Evolutionary conservation across 2,329 filamentous ascomycete species (phyloP).

Genomic region (Cercospora janseana): DNA sequence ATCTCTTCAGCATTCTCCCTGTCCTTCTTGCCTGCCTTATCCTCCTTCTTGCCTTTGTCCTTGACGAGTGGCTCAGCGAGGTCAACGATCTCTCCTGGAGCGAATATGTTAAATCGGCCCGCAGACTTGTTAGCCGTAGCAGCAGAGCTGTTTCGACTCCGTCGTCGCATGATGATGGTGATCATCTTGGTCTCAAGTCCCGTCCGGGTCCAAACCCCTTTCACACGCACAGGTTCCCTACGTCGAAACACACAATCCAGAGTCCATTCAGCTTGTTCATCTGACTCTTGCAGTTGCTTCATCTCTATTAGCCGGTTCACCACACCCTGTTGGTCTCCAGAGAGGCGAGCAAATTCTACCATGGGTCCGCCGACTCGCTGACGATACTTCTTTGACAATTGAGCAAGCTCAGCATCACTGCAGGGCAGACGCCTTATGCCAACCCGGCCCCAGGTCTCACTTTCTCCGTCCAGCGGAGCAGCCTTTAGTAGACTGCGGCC

Average conservation of each 20-base stretch:
- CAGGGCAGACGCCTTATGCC: neutral
- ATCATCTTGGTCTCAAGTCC: constrained; percentile 5
- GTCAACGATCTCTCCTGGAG: constrained; percentile 12
- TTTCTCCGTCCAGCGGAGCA: constrained; percentile 3
- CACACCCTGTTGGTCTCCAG: constrained; percentile 5
- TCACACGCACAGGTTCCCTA: neutral
- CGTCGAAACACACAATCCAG: constrained; percentile 11
- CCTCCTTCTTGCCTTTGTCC: constrained; percentile 1
- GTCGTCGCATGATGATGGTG: constrained; percentile 13
- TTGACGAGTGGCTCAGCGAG: constrained; percentile 6
- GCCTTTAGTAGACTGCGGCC: constrained; percentile 10
- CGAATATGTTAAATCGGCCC: constrained; percentile 3
- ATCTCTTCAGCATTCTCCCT: too few species aligned
- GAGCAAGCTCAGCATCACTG: constrained; percentile 11
- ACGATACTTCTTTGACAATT: constrained; percentile 10
- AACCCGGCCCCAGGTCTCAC: constrained; percentile 8
- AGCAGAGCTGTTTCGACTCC: neutral
- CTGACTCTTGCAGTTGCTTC: constrained; percentile 3
- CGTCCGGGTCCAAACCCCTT: constrained; percentile 6
- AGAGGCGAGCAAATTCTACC: constrained; percentile 6
- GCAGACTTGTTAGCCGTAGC: neutral
- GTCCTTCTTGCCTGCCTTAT: constrained; percentile 1
- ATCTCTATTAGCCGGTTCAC: constrained; percentile 8
- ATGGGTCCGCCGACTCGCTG: constrained; percentile 7
- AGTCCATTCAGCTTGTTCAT: constrained; percentile 14